These are phyloP conservation scores for Ophiostoma sp. DNA, from an alignment of 2,329 filamentous ascomycete genomes.

Conservation along the genomic window DNA sequence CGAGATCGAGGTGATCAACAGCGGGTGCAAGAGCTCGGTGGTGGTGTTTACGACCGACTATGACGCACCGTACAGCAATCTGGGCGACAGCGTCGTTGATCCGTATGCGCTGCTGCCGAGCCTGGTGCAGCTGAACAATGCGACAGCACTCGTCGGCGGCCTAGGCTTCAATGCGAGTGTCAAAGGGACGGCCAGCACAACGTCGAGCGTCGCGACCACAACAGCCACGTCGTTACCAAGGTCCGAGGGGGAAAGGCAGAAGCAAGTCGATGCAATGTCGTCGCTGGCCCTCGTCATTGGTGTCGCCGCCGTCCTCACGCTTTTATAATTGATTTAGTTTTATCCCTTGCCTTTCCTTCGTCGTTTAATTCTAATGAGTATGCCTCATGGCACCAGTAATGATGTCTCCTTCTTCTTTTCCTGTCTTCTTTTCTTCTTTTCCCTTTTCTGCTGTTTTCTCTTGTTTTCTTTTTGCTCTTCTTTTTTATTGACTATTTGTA, in stretches of 20 bases:
- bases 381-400: not conserved
- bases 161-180: conserved; percentile 23
- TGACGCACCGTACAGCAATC: conserved; percentile 18
- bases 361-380: not conserved
- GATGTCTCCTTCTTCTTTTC: not conserved
- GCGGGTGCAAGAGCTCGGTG: conserved; percentile 26
- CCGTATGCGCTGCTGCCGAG: conserved; percentile 21
- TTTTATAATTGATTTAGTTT: not conserved
- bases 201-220: not conserved
- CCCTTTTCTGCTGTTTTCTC: not conserved
- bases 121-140: conserved; percentile 22
- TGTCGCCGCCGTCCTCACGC: not conserved
- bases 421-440: not conserved
- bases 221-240: not conserved
- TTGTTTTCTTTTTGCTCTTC: not conserved
- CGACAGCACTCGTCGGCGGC: conserved; percentile 20
- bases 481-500: not conserved
- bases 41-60: conserved; percentile 27
- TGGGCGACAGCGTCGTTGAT: not conserved
- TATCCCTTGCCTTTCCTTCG: not conserved
- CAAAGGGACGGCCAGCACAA: not conserved
- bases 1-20: conserved; percentile 20
- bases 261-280: conserved; percentile 10
- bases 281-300: conserved; percentile 10
- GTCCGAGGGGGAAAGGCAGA: conserved; percentile 12